Evolutionary conservation across 2,329 filamentous ascomycete species (phyloP), one percentile per base, ranked within the genome.

Genomic region (Rhytidhysteron rufulum): DNA sequence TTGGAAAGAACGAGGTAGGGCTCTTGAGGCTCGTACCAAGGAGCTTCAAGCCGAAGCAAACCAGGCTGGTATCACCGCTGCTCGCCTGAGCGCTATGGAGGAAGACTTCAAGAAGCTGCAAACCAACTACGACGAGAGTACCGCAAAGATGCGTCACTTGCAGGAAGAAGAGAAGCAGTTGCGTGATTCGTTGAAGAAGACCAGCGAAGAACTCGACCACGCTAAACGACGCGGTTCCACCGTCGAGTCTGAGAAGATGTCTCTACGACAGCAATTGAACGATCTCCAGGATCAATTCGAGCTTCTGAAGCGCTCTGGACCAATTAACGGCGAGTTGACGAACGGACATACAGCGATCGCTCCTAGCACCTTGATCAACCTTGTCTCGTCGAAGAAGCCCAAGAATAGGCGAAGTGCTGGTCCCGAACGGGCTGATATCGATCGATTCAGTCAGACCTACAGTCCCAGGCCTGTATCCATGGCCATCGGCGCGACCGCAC

Each of bases 41-140:
- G 93, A 98, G 63, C 77, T 98, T 40, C 93, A 98, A 67, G 85
- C 85, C 24, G 93, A 98, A 67, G 93, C 93, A 45, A 98, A 98
- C 67, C 91, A 97, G 70, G 93, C 91, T 40, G 93, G 93, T 69
- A 96, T 97, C 57, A 88, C 87, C 2, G 89, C 91, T 39, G 93
- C 93, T 49, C 86, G 88, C 51, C 75, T 98, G 40, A 83, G 86
- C 55, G 88, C 85, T 35, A 87, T 97, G 82, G 93, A 98, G 65
- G 86, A 89, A 54, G 93, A 98, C 60, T 95, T 97, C 86, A 84
- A 83, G 72, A 90, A 88, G 67, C 75, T 97, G 36, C 89, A 96
- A 67, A 73, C 79, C 45, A 93, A 80, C 60, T 94, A 95, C 67
- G 87, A 94, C 42, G 93, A 98, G 61, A 94, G 90, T 45, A 83